Evolutionary conservation across 331 rosid genomes (phyloP).

Genomic region (Pyrus hybrid): DNA sequence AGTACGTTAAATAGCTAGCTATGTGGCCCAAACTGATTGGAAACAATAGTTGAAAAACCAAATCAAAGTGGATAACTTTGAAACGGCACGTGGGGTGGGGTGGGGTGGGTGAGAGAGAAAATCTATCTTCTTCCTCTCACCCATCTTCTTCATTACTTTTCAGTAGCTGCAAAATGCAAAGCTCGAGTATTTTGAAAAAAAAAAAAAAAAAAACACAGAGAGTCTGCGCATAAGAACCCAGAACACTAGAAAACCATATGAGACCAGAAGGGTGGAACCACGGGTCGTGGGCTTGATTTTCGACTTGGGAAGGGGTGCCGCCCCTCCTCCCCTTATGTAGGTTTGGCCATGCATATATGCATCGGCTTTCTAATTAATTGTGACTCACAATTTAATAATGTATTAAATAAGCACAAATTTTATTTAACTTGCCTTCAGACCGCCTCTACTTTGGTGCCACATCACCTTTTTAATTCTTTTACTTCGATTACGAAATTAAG

Average conservation of each 20-base stretch:
- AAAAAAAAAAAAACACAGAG: too few relatives aligned
- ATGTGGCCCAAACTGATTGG: not conserved
- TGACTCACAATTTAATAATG: too few relatives aligned
- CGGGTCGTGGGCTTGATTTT: too few relatives aligned
- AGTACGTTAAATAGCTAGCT: not conserved
- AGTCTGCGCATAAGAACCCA: not conserved
- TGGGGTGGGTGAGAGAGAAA: not conserved
- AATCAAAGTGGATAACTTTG: not conserved
- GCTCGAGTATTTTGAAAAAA: not conserved
- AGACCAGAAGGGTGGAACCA: not conserved
- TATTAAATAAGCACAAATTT: too few relatives aligned
- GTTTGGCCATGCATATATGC: too few relatives aligned
- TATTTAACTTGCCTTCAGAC: too few relatives aligned
- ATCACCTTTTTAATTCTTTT: too few relatives aligned
- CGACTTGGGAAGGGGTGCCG: fast-evolving
- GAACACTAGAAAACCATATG: too few relatives aligned
- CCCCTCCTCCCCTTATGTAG: not conserved
- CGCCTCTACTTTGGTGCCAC: too few relatives aligned
- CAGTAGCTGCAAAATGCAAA: not conserved
- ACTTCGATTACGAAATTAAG: too few relatives aligned
- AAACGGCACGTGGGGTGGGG: not conserved
- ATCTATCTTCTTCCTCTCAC: too few relatives aligned
- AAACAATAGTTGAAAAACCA: not conserved
- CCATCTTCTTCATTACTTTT: not conserved
- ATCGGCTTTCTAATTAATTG: too few relatives aligned